Evolutionary conservation across 2,329 filamentous ascomycete species (phyloP), one percentile per base, ranked within the genome.

Genomic region (Byssothecium circinans): DNA sequence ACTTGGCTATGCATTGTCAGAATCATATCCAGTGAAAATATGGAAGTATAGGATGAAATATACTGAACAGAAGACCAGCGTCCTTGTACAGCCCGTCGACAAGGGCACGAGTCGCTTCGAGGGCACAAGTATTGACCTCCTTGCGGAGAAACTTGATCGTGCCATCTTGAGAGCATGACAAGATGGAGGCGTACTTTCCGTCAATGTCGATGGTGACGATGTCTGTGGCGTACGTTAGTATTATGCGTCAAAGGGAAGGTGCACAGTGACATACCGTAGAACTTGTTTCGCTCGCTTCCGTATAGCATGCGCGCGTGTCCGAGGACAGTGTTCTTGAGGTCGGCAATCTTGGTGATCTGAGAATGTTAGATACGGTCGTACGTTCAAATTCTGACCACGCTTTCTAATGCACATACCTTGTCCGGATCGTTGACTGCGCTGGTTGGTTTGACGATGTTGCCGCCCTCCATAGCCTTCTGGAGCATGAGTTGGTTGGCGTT

Each of bases 131-230:
- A 58, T 82, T 81, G 46, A 96, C 86, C 69, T 95, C 86, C 32
- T 79, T 74, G 43, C 85, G 83, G 50, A 99, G 79, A 17, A 78
- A 77, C 54, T 91, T 89, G 0, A 91, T 91, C 0, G 86, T 86
- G 58, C 83, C 81, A 14, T 86, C 79, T 48, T 87, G 83, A 72
- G 96, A 97, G 33, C 87, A 91, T 57, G 96, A 84, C 66, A 97
- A 96, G 88, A 97, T 95, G 61, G 96, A 87, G 29, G 91, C 91
- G 58, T 89, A 95, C 0, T 89, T 96, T 0, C 41, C 47, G 1
- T 43, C 32, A 22, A 55, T 45, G 14, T 54, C 47, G 17, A 45
- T 43, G 2, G 57, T 38, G 0, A 60, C 49, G 7, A 65, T 43
- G n/a, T 66, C 61, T 65, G 18, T n/a, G 57, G 47, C 18, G 15